Conservation (phyloP, 2,329 filamentous ascomycete species). For the Leptographium procerum region DNA sequence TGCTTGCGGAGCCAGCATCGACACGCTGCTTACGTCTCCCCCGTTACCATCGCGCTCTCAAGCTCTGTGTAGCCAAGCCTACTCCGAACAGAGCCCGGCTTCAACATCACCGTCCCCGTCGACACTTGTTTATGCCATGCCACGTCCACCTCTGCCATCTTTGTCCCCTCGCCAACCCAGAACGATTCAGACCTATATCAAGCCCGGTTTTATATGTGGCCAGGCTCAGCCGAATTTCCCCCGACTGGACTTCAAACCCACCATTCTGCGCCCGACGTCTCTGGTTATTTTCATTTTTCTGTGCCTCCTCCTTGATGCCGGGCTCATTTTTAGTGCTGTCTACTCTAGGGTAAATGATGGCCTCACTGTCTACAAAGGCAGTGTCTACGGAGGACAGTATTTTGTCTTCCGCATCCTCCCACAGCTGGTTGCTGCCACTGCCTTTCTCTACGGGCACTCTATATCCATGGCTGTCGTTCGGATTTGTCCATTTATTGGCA, state of each 20-base stretch:
- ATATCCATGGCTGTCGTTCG: conserved; percentile 65
- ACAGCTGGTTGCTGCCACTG: conserved; percentile 57
- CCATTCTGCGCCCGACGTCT: conserved; percentile 55
- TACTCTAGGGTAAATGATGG: conserved; percentile 54
- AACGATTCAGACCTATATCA: conserved; percentile 8
- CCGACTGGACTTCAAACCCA: conserved; percentile 55
- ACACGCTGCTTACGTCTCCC: too few relatives aligned
- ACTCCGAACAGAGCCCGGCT: not conserved
- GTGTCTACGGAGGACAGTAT: conserved; percentile 61
- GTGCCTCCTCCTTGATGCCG: conserved; percentile 59
- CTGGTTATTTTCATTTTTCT: conserved; percentile 49
- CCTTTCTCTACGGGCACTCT: conserved; percentile 68
- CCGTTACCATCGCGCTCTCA: conserved; percentile 11
- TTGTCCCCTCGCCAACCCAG: conserved; percentile 4
- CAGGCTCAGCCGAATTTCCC: conserved; percentile 14
- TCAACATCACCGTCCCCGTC: conserved; percentile 10
- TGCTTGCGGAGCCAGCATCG: not conserved
- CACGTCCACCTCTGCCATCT: not conserved
- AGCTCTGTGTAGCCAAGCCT: not conserved
- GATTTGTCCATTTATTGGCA: conserved; percentile 64
- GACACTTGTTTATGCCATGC: conserved; percentile 8
- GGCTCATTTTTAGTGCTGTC: conserved; percentile 60
- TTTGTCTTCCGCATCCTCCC: conserved; percentile 82
- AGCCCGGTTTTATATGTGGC: conserved; percentile 3
- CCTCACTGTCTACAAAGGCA: conserved; percentile 53